Conservation (phyloP, 73 alveolate genomes). For the Durusdinium trenchii region DNA sequence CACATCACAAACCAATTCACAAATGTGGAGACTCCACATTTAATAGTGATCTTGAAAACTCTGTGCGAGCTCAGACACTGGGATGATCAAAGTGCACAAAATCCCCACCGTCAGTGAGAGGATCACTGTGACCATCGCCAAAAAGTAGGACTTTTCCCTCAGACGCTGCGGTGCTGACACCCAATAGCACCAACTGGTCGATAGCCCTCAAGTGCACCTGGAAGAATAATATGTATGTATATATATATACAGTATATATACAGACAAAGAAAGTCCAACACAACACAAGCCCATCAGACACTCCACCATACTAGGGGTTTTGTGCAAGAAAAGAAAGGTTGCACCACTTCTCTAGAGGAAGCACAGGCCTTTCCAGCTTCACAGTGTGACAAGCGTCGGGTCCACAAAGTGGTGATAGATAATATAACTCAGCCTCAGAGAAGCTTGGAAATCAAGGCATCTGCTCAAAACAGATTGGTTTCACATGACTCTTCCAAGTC, state of each 20-base stretch:
- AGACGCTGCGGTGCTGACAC: not conserved
- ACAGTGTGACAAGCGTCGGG: conserved; percentile 43
- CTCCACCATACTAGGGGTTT: too few species aligned
- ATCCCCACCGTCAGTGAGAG: conserved; percentile 78
- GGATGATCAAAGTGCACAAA: conserved; percentile 49
- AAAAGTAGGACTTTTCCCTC: conserved; percentile 74
- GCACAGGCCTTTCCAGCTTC: not conserved
- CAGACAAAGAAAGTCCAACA: too few species aligned
- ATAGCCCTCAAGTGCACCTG: too few species aligned
- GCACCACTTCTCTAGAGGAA: not conserved
- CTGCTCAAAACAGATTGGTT: not conserved
- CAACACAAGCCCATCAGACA: too few species aligned
- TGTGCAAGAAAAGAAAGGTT: too few species aligned
- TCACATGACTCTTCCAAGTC: not conserved
- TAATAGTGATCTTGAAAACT: too few species aligned
- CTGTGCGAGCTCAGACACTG: conserved; percentile 69
- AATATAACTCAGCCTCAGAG: conserved; percentile 62
- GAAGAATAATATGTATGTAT: too few species aligned
- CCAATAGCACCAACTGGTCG: too few species aligned
- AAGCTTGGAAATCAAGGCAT: not conserved
- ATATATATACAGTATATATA: too few species aligned
- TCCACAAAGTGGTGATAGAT: conserved; percentile 88
- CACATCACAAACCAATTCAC: too few species aligned
- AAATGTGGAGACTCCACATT: too few species aligned
- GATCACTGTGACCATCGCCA: conserved; percentile 86